These are phyloP conservation scores for Intubia oerlemansii DNA, from an alignment of 2,329 filamentous ascomycete genomes.

Conservation along the genomic window DNA sequence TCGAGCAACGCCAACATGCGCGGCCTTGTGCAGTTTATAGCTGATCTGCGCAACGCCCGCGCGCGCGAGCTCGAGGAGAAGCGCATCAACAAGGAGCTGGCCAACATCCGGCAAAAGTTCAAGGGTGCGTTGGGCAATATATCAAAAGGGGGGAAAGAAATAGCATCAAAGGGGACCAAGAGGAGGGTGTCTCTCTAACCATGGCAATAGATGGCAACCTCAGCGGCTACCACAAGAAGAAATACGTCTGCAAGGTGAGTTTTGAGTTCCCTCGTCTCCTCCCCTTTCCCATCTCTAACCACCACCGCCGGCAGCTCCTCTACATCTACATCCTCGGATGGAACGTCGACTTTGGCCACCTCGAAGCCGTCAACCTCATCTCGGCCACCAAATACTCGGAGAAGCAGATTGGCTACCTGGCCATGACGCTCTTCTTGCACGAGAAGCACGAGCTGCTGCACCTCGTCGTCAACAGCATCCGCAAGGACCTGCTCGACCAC, in stretches of 20 bases:
- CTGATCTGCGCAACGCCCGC: conserved; percentile 82
- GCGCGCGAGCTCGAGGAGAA: conserved; percentile 95
- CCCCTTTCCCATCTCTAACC: background rate
- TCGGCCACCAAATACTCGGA: conserved; percentile 95
- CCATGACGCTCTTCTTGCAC: conserved; percentile 90
- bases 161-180: too few species aligned
- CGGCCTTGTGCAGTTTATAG: conserved; percentile 94
- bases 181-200: too few species aligned
- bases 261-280: too few species aligned
- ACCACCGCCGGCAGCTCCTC: conserved; percentile 33
- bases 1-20: conserved; percentile 48
- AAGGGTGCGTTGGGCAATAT: conserved; percentile 33
- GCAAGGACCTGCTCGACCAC: conserved; percentile 83
- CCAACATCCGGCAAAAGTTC: conserved; percentile 98
- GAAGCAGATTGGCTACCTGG: conserved; percentile 97
- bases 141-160: conserved; percentile 3
- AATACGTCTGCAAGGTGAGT: conserved; percentile 90
- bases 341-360: conserved; percentile 96
- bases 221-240: conserved; percentile 97
- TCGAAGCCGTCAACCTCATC: conserved; percentile 95
- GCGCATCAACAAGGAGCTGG: conserved; percentile 97
- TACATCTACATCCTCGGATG: conserved; percentile 99
- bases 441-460: conserved; percentile 93
- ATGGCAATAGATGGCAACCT: conserved; percentile 50
- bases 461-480: conserved; percentile 93